These are phyloP conservation scores for Fistulifera pelliculosa DNA, from an alignment of 108 stramenopile species.

Conservation along the genomic window DNA sequence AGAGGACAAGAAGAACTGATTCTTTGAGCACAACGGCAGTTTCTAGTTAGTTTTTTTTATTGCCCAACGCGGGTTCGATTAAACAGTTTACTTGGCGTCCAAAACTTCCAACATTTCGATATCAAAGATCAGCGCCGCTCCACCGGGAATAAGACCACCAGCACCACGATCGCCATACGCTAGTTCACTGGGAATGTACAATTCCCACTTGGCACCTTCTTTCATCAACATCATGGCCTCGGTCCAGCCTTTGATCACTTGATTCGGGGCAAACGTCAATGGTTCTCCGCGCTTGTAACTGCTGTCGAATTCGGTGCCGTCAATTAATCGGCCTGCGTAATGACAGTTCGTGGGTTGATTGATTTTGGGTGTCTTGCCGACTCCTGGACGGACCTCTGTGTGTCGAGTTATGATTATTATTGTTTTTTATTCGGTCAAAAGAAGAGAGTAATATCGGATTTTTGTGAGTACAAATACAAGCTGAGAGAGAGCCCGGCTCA, in stretches of 20 bases:
- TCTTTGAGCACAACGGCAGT: too few relatives aligned
- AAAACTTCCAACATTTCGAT: conserved; percentile 82
- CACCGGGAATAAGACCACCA: conserved; percentile 61
- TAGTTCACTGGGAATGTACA: conserved; percentile 87
- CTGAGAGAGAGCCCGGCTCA: too few relatives aligned
- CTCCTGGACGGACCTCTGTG: conserved; percentile 29
- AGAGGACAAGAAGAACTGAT: too few relatives aligned
- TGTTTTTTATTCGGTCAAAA: too few relatives aligned
- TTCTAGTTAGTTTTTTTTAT: too few relatives aligned
- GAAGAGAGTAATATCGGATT: too few relatives aligned
- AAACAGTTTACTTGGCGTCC: conserved; percentile 25
- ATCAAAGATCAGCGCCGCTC: conserved; percentile 81
- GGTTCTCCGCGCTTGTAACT: conserved; percentile 80
- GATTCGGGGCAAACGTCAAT: conserved; percentile 86
- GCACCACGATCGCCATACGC: conserved; percentile 87
- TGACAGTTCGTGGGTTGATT: conserved; percentile 71
- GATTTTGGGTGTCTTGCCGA: conserved; percentile 56
- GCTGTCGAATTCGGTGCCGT: conserved; percentile 89
- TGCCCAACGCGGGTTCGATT: too few relatives aligned
- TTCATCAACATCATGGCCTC: conserved; percentile 97
- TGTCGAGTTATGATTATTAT: too few relatives aligned
- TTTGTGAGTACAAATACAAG: too few relatives aligned
- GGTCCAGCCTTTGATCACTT: conserved; percentile 85
- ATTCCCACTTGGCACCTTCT: conserved; percentile 95
- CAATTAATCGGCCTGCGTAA: conserved; percentile 84